phyloP scores from a whole-genome alignment of 257 asterid genomes.

The Solanum phureja region DNA sequence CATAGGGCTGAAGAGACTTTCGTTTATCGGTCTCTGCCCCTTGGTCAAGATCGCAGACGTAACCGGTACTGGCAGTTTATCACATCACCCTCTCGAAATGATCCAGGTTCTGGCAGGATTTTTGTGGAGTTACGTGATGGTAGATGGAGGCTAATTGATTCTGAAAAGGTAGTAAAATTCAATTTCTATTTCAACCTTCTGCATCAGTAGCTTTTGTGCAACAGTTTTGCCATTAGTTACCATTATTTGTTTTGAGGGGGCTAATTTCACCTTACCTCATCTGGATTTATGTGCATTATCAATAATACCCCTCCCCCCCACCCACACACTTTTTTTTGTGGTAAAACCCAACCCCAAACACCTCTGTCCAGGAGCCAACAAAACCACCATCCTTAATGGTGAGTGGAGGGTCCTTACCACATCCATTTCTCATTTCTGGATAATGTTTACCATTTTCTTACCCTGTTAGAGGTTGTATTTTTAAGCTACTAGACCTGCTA shows the following conservation, averaged over 20 bases:
- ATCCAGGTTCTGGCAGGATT: constrained; percentile 78
- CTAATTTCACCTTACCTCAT: not conserved
- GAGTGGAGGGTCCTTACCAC: not conserved
- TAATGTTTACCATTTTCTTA: not conserved
- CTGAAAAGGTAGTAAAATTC: constrained; percentile 48
- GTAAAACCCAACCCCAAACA: not conserved
- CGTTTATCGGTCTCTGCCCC: constrained; percentile 76
- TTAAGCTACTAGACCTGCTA: not conserved
- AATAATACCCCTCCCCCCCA: not conserved
- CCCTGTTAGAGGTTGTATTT: not conserved
- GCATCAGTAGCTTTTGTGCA: not conserved
- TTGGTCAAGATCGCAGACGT: constrained; percentile 80
- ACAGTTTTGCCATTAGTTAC: not conserved
- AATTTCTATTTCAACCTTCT: not conserved
- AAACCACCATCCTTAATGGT: not conserved
- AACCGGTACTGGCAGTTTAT: constrained; percentile 84
- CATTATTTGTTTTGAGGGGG: not conserved
- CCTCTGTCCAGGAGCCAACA: not conserved
- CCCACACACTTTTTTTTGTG: not conserved
- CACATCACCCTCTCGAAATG: constrained; percentile 58
- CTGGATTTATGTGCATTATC: not conserved
- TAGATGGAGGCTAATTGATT: constrained; percentile 71
- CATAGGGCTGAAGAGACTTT: constrained; percentile 73
- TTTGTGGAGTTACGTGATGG: constrained; percentile 60
- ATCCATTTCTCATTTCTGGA: not conserved